A percentile compares a stretch with the other conserved stretches of the same genome.
These are phyloP conservation scores for Fusarium sp. DNA, from an alignment of 2,329 filamentous ascomycete genomes.

Conservation along the genomic window DNA sequence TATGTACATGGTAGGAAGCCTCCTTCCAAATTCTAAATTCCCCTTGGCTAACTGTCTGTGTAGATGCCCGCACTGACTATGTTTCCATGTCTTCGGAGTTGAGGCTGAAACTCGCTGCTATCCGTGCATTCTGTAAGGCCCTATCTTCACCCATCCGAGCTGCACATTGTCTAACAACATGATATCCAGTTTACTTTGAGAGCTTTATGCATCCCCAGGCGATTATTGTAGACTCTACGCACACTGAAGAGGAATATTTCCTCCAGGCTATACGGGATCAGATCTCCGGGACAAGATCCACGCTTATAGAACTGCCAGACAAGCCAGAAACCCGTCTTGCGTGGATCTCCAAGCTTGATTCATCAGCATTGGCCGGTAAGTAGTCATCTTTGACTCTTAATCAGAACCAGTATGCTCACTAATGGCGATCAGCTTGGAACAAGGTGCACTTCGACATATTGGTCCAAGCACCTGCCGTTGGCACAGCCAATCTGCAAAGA, in stretches of 20 bases:
- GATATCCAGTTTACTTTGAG: slow-evolving; percentile 72
- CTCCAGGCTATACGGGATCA: slow-evolving; percentile 69
- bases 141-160: slow-evolving; percentile 9
- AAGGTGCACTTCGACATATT: slow-evolving; percentile 83
- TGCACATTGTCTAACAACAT: slow-evolving; percentile 19
- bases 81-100: slow-evolving; percentile 75
- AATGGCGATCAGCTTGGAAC: slow-evolving; percentile 74
- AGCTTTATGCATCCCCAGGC: slow-evolving; percentile 82
- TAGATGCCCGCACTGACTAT: slow-evolving; percentile 83
- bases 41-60: slow-evolving; percentile 34
- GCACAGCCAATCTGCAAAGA: slow-evolving; percentile 80
- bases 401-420: slow-evolving; percentile 23
- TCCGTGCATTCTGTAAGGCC: slow-evolving; percentile 71
- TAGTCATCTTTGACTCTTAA: slow-evolving; percentile 30
- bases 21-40: not conserved
- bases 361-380: slow-evolving; percentile 74
- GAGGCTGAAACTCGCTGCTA: slow-evolving; percentile 75
- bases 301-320: slow-evolving; percentile 81
- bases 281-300: slow-evolving; percentile 63
- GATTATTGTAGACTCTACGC: slow-evolving; percentile 77
- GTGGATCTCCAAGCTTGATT: slow-evolving; percentile 86
- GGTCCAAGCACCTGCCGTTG: slow-evolving; percentile 78
- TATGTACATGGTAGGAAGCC: slow-evolving; percentile 64
- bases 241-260: slow-evolving; percentile 77
- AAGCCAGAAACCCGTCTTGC: slow-evolving; percentile 72